Percentiles rank a stretch among this genome's conserved stretches.
phyloP scores from a whole-genome alignment of 2,329 filamentous ascomycete genomes.

The Aspergillus chevalieri region DNA sequence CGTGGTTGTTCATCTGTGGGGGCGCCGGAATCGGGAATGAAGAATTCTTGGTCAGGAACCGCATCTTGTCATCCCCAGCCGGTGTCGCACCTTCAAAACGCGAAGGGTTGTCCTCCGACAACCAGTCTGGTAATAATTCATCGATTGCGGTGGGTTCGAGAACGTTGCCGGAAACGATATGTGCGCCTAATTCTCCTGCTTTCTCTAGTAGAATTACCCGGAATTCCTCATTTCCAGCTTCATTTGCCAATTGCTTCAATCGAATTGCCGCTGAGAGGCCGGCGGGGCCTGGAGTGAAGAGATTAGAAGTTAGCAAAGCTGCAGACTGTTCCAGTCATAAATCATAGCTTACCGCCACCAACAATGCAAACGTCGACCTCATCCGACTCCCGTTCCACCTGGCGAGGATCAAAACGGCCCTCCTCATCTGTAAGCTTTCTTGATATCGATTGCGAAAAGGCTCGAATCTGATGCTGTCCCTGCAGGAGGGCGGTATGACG shows the following conservation, averaged over 20 bases:
- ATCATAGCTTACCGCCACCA: slow-evolving; percentile 59
- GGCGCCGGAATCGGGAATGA: slow-evolving; percentile 78
- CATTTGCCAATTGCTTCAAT: slow-evolving; percentile 90
- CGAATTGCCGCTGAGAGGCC: slow-evolving; percentile 89
- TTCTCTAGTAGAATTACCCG: slow-evolving; percentile 90
- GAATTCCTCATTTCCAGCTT: slow-evolving; percentile 92
- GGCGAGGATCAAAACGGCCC: slow-evolving; percentile 58
- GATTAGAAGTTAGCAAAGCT: not conserved
- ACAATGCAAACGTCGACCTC: slow-evolving; percentile 96
- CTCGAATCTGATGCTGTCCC: slow-evolving; percentile 28
- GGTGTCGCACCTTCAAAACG: slow-evolving; percentile 84
- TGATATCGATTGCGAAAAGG: slow-evolving; percentile 41
- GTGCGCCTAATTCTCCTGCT: slow-evolving; percentile 86
- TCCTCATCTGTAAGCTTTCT: slow-evolving; percentile 42
- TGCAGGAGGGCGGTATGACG: slow-evolving; percentile 17
- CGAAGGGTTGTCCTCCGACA: slow-evolving; percentile 77
- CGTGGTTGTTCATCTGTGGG: slow-evolving; percentile 96
- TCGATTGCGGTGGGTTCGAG: slow-evolving; percentile 82
- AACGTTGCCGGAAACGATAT: slow-evolving; percentile 93
- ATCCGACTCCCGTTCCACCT: slow-evolving; percentile 80
- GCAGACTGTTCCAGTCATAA: not conserved
- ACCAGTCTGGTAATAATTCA: slow-evolving; percentile 91
- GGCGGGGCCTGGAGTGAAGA: slow-evolving; percentile 59
- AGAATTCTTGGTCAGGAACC: slow-evolving; percentile 77
- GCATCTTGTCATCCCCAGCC: slow-evolving; percentile 79